Base-by-base conservation (phyloP, 768 basidiomycete genomes). In the Exsudoporus frostii region DNA sequence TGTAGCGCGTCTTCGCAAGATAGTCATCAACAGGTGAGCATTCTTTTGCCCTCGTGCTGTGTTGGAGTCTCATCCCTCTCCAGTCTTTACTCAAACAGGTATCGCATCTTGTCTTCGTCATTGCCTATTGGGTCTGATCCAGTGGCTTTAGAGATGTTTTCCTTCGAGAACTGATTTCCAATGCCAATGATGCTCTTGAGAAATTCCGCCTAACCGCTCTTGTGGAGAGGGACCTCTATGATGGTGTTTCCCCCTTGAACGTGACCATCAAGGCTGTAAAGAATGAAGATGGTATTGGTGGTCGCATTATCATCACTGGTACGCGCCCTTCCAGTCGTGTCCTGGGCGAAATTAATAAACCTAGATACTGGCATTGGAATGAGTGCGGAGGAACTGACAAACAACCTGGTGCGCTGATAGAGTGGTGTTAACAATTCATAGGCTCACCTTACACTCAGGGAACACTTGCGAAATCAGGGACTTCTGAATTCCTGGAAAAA, bases 291-390 rank as follows among this genome's bases (percentile, higher is more conserved):
- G 88, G 85, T 7, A 74, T 76, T 27, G 79, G 82, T 17, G 92
- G 90, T 6, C 78, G 83, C 42, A 73, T 96, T 29, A 71, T 93
- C 53, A 88, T 96, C 48, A 74, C 85, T 50, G 90, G 89, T 86
- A 63, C 24, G 77, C 51, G 15, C 42, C n/a, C 17, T 17, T 55
- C 14, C 11, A 32, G n/a, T 20, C 17, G 17, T 42, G 2, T 46
- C 36, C 19, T 43, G 37, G n/a, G 25, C 38, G 43, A 45, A 34
- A 48, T 55, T 59, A 13, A 53, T 48, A 6, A 24, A 37, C 39
- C 25, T 61, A 90, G 96, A 99, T 65, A 93, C 91, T 29, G 97
- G 97, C 55, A 93, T 98, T 65, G 97, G 97, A 30, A 98, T 98
- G 97, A 86, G 82, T n/a, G 81, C 87, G 49, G 90, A 94, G 36